Percentiles rank a stretch among this genome's conserved stretches.
Evolutionary conservation across 1,139 yeast genomes (phyloP).

Genomic region (Blastobotrys proliferans): DNA sequence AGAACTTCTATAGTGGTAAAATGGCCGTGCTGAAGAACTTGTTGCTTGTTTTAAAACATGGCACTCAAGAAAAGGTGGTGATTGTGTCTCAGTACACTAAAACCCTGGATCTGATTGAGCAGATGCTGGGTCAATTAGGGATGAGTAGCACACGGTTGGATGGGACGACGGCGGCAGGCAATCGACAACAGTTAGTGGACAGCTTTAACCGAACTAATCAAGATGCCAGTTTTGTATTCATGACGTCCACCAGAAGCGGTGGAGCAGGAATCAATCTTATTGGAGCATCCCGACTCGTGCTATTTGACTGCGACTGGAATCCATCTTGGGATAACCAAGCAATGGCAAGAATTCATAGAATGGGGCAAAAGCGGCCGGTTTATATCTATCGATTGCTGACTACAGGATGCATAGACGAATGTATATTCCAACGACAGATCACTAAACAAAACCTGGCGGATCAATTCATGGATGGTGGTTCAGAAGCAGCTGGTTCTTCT

Average conservation of each 20-base stretch:
- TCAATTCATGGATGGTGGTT: conserved; percentile 55
- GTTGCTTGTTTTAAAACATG: conserved; percentile 28
- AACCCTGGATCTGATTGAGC: conserved; percentile 73
- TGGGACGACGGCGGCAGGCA: conserved; percentile 71
- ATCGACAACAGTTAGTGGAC: conserved; percentile 62
- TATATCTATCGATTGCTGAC: conserved; percentile 67
- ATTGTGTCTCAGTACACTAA: conserved; percentile 86
- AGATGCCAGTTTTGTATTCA: conserved; percentile 53
- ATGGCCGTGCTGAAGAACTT: conserved; percentile 33
- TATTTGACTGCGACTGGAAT: conserved; percentile 93
- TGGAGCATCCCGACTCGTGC: conserved; percentile 82
- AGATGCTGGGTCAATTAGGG: conserved; percentile 44
- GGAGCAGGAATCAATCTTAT: conserved; percentile 88
- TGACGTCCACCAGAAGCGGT: conserved; percentile 87
- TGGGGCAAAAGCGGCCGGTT: conserved; percentile 80
- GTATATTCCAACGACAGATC: conserved; percentile 88
- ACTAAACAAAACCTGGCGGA: conserved; percentile 79
- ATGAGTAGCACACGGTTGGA: conserved; percentile 64
- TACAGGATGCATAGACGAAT: conserved; percentile 91
- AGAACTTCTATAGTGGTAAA: conserved; percentile 32
- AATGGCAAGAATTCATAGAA: conserved; percentile 92
- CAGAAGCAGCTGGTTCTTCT: conserved; percentile 8
- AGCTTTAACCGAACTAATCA: conserved; percentile 56
- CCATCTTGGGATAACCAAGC: conserved; percentile 93
- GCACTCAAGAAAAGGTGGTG: conserved; percentile 68